phyloP scores from a whole-genome alignment of 768 basidiomycete species.

The Goffeauzyma gilvescens region DNA sequence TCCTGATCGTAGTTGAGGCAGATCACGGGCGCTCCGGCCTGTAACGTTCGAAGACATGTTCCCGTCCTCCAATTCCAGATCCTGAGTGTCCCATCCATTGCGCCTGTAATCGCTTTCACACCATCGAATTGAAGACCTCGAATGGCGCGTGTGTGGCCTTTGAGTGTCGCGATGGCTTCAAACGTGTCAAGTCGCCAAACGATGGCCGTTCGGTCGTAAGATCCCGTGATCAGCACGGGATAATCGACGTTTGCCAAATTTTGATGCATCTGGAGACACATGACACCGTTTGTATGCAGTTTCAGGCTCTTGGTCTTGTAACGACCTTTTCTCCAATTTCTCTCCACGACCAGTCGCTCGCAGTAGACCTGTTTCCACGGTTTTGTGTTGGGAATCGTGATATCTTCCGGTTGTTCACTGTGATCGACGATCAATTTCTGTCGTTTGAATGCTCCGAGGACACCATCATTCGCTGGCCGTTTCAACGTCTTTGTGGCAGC shows the following conservation, averaged over 20 bases:
- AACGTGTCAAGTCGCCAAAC: slow-evolving; percentile 96
- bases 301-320: slow-evolving; percentile 66
- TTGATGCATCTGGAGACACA: slow-evolving; percentile 91
- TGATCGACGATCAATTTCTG: no score
- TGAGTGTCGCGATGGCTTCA: slow-evolving; percentile 56
- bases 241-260: slow-evolving; percentile 52
- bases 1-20: slow-evolving; percentile 80
- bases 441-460: no score
- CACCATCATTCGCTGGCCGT: no score
- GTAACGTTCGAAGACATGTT: slow-evolving; percentile 64
- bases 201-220: slow-evolving; percentile 81
- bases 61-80: slow-evolving; percentile 76
- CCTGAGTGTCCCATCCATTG: slow-evolving; percentile 85
- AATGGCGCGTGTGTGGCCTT: slow-evolving; percentile 80
- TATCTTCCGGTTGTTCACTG: neutral
- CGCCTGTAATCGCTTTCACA: slow-evolving; percentile 80
- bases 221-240: slow-evolving; percentile 90
- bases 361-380: slow-evolving; percentile 99
- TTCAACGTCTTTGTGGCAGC: no score
- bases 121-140: slow-evolving; percentile 88
- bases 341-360: slow-evolving; percentile 85
- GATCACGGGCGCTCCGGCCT: slow-evolving; percentile 79
- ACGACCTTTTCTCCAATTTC: slow-evolving; percentile 90
- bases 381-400: slow-evolving; percentile 31
- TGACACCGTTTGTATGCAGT: slow-evolving; percentile 75